phyloP scores from a whole-genome alignment of 768 basidiomycete species.

The Exsudoporus frostii region DNA sequence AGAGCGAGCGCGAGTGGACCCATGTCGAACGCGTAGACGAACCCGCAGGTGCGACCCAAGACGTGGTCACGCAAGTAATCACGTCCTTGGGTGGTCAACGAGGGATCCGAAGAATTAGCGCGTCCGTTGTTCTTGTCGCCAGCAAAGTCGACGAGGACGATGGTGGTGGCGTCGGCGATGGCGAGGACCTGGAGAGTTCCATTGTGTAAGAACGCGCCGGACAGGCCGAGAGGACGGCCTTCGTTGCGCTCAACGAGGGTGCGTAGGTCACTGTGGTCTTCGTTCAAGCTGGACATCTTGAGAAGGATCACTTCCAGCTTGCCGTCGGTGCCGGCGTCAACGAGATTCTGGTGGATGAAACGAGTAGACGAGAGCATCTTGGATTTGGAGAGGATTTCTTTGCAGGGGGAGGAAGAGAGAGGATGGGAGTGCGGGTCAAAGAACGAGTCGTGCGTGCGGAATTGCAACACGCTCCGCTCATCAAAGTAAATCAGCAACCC shows the following conservation, averaged over 20 bases:
- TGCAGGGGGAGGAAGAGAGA: slow-evolving; percentile 3
- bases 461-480: not conserved
- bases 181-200: slow-evolving; percentile 27
- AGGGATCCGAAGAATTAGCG: slow-evolving; percentile 21
- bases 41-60: slow-evolving; percentile 27
- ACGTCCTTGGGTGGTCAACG: slow-evolving; percentile 17
- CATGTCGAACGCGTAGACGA: slow-evolving; percentile 31
- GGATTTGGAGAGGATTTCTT: not conserved
- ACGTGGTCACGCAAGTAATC: slow-evolving; percentile 30
- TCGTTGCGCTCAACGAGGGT: slow-evolving; percentile 31
- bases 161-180: slow-evolving; percentile 25
- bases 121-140: slow-evolving; percentile 33
- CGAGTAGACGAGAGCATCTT: slow-evolving; percentile 14
- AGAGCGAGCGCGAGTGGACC: slow-evolving; percentile 28
- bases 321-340: slow-evolving; percentile 24
- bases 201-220: slow-evolving; percentile 19
- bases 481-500: not conserved
- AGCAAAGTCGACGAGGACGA: slow-evolving; percentile 28
- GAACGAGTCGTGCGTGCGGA: not conserved
- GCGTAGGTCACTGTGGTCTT: slow-evolving; percentile 20
- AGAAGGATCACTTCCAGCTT: slow-evolving; percentile 14
- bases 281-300: slow-evolving; percentile 21
- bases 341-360: slow-evolving; percentile 26
- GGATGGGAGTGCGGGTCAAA: slow-evolving; percentile 2
- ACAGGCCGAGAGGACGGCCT: slow-evolving; percentile 32